Evolutionary conservation across 2,329 filamentous ascomycete genomes (phyloP).

Genomic region (Incumbomyces lentus): DNA sequence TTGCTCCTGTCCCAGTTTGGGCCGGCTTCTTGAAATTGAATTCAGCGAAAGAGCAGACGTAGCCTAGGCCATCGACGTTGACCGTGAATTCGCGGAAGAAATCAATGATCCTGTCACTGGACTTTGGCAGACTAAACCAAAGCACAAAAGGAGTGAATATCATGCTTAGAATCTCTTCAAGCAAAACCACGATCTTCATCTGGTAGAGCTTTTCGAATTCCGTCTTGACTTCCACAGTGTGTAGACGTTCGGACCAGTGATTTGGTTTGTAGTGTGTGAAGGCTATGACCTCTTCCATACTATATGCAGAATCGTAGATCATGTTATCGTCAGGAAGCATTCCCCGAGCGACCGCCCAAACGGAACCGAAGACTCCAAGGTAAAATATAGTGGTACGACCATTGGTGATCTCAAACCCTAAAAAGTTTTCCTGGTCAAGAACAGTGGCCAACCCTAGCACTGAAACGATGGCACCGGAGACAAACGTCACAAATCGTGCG

Average conservation of each 20-base stretch:
- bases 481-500: slow-evolving; percentile 74
- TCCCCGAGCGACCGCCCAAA: slow-evolving; percentile 75
- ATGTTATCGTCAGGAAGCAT: slow-evolving; percentile 77
- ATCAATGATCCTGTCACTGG: slow-evolving; percentile 86
- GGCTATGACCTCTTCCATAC: slow-evolving; percentile 76
- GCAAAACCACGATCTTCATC: slow-evolving; percentile 79
- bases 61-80: slow-evolving; percentile 89
- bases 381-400: slow-evolving; percentile 88
- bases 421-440: slow-evolving; percentile 81
- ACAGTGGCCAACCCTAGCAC: slow-evolving; percentile 75
- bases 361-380: slow-evolving; percentile 66
- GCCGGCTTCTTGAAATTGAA: slow-evolving; percentile 89
- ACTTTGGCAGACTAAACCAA: slow-evolving; percentile 74
- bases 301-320: slow-evolving; percentile 86
- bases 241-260: slow-evolving; percentile 80
- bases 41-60: slow-evolving; percentile 93
- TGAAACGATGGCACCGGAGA: slow-evolving; percentile 75
- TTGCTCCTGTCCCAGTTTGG: slow-evolving; percentile 30
- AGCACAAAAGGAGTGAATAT: slow-evolving; percentile 84
- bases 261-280: slow-evolving; percentile 87
- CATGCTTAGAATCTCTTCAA: slow-evolving; percentile 87
- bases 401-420: slow-evolving; percentile 81
- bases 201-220: slow-evolving; percentile 90
- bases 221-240: slow-evolving; percentile 82
- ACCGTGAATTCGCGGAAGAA: slow-evolving; percentile 98